Conservation (phyloP, 139 green algal genomes). For the Astrephomene gubernaculifera region DNA sequence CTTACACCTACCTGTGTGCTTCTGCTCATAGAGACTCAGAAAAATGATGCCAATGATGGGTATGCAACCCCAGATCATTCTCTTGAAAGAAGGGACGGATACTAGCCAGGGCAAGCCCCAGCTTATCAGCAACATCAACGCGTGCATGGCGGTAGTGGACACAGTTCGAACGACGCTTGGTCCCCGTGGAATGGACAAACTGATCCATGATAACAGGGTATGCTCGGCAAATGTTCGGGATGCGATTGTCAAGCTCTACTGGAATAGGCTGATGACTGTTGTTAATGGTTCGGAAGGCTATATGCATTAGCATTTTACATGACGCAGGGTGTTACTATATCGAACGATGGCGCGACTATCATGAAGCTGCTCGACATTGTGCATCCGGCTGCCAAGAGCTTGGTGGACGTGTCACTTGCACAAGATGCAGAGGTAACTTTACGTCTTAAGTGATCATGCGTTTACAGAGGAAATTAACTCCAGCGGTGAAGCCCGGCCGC, state of each 20-base stretch:
- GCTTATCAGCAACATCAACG: conserved; percentile 99
- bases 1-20: too few relatives aligned
- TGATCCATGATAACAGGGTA: conserved; percentile 91
- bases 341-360: conserved; percentile 98
- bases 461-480: not conserved
- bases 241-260: too few relatives aligned
- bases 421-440: conserved; percentile 94
- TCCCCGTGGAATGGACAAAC: conserved; percentile 98
- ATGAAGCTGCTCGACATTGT: conserved; percentile 99
- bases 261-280: too few relatives aligned
- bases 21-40: not conserved
- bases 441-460: not conserved
- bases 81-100: conserved; percentile 98
- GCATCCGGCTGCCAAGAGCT: conserved; percentile 96
- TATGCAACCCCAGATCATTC: conserved; percentile 98
- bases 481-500: not conserved
- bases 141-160: conserved; percentile 96
- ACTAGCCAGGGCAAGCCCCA: conserved; percentile 96
- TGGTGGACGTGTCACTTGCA: conserved; percentile 96
- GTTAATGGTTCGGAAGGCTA: too few relatives aligned
- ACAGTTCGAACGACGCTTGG: conserved; percentile 95
- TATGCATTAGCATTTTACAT: too few relatives aligned
- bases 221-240: not conserved
- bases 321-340: conserved; percentile 87
- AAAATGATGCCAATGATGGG: conserved; percentile 39